Evolutionary conservation across 371 early-diverging fungal genomes (phyloP).

Genomic region (Mucor plumbeus): DNA sequence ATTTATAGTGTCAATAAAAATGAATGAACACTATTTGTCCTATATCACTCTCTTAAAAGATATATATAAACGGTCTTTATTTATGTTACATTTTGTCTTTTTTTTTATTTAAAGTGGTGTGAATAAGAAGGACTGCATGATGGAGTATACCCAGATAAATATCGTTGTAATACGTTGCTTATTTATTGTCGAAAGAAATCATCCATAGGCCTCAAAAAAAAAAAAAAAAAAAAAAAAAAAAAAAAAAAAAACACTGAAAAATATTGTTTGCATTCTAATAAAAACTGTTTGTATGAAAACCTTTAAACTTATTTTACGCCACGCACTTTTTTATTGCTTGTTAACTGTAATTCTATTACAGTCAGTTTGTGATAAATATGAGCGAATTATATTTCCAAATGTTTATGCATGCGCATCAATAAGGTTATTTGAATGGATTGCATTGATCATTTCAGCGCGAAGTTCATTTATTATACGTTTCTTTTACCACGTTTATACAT

Average conservation of each 20-base stretch:
- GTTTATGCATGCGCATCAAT: background rate
- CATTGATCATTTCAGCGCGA: background rate
- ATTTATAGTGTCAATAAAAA: constrained; percentile 1
- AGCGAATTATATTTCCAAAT: background rate
- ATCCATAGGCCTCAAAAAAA: background rate
- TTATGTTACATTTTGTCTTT: too few relatives aligned
- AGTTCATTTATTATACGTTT: background rate
- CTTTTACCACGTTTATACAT: too few relatives aligned
- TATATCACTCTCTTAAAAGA: background rate
- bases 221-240: background rate
- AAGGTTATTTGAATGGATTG: background rate
- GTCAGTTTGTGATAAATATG: background rate
- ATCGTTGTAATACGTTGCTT: too few relatives aligned
- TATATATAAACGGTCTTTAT: too few relatives aligned
- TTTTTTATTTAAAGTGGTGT: too few relatives aligned
- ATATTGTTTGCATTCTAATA: background rate
- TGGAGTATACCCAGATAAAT: too few relatives aligned
- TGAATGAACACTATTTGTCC: background rate
- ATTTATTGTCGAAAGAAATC: too few relatives aligned
- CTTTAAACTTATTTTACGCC: constrained; percentile 1
- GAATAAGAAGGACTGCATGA: too few relatives aligned
- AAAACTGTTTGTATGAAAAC: background rate
- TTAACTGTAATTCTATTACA: too few relatives aligned
- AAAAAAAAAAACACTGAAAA: too few relatives aligned
- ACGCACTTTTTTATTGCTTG: background rate